Evolutionary conservation across 176 grass and related monocot species (phyloP).

Genomic region (Dendrocalamus sinicus): DNA sequence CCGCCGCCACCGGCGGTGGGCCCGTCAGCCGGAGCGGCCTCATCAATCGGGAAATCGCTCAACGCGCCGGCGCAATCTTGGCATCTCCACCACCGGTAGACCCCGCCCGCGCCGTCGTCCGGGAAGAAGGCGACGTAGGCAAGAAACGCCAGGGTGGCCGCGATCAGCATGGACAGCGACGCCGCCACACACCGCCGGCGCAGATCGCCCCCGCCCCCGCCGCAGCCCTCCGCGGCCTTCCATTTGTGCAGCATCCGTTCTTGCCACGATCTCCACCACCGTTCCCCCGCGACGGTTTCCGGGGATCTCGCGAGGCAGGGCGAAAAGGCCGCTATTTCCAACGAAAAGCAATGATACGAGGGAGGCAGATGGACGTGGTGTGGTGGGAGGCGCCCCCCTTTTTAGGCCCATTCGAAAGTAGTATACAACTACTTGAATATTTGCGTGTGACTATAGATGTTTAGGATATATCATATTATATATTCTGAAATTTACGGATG

Average conservation of each 20-base stretch:
- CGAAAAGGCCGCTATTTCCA: constrained; percentile 14
- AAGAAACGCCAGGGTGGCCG: constrained; percentile 61
- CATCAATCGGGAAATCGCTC: constrained; percentile 28
- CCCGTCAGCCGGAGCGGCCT: not conserved
- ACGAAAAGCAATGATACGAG: constrained; percentile 22
- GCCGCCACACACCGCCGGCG: constrained; percentile 54
- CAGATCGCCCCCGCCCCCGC: constrained; percentile 10
- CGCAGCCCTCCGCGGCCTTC: constrained; percentile 45
- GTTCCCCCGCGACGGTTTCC: constrained; percentile 12
- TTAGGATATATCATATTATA: no score
- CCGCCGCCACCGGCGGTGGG: not conserved
- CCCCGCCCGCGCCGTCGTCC: constrained; percentile 44
- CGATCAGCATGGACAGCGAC: constrained; percentile 58
- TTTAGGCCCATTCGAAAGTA: not conserved
- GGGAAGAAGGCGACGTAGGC: constrained; percentile 62
- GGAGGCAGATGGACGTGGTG: not conserved
- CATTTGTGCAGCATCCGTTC: constrained; percentile 47
- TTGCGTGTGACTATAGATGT: no score
- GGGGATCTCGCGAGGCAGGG: constrained; percentile 37
- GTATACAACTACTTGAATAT: no score
- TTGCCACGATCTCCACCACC: constrained; percentile 28
- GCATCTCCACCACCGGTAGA: constrained; percentile 55
- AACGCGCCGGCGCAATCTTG: constrained; percentile 17
- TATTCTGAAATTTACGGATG: no score
- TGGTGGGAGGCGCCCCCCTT: constrained; percentile 1